Conservation (phyloP, 2,329 filamentous ascomycete genomes). For the Trichoderma sp. region DNA sequence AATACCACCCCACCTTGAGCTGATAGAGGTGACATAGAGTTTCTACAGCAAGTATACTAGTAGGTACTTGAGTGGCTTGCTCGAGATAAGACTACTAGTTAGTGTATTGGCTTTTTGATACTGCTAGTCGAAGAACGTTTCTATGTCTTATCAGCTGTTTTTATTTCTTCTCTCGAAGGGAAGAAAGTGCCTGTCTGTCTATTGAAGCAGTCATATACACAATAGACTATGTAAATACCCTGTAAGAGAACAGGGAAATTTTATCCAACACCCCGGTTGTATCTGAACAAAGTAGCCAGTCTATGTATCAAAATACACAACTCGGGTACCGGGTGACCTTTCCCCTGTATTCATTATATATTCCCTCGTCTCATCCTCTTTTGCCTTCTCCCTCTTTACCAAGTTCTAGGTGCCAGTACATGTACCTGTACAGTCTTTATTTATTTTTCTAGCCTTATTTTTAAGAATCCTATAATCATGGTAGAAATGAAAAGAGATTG, state of each 20-base stretch:
- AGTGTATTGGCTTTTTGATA: neutral
- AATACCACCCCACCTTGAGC: neutral
- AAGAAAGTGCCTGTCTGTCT: neutral
- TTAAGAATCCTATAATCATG: too few relatives aligned
- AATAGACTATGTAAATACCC: neutral
- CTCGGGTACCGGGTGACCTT: fast-evolving
- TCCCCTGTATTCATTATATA: too few relatives aligned
- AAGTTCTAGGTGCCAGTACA: too few relatives aligned
- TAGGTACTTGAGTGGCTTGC: neutral
- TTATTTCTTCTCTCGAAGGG: neutral
- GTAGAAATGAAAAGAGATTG: too few relatives aligned
- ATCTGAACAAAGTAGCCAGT: too few relatives aligned
- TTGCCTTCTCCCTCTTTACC: too few relatives aligned
- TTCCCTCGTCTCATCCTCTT: too few relatives aligned
- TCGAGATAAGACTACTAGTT: neutral
- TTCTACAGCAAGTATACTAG: neutral
- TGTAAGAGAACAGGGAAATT: neutral
- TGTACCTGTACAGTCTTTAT: too few relatives aligned
- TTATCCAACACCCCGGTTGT: too few relatives aligned
- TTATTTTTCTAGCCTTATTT: too few relatives aligned
- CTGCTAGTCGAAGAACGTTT: neutral
- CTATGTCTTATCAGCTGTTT: neutral
- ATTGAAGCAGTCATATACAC: neutral
- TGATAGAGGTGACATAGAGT: neutral
- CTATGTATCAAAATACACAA: too few relatives aligned